These are phyloP conservation scores for Blastobotrys illinoisensis DNA, from an alignment of 1,139 yeast species.

Conservation along the genomic window DNA sequence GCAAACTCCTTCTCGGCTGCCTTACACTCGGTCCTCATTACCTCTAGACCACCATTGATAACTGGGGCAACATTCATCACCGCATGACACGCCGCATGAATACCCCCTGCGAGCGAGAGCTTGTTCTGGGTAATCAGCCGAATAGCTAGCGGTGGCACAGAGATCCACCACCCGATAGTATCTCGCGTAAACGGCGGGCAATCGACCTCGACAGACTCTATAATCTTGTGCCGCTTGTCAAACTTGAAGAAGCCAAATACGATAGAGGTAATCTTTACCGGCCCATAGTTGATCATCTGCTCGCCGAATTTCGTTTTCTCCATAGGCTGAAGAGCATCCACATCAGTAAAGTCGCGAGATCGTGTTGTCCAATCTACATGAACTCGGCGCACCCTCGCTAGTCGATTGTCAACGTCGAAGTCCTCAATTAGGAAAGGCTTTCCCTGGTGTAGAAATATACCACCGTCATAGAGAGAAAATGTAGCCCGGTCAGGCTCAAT, in stretches of 20 bases:
- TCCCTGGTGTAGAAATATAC: constrained; percentile 91
- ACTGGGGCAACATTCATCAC: constrained; percentile 69
- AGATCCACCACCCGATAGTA: constrained; percentile 89
- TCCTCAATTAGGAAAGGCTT: constrained; percentile 79
- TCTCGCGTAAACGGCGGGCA: constrained; percentile 71
- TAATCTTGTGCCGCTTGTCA: constrained; percentile 64
- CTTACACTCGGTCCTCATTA: constrained; percentile 79
- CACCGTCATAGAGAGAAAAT: constrained; percentile 92
- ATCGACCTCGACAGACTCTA: constrained; percentile 89
- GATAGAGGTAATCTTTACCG: constrained; percentile 41
- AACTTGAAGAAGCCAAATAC: constrained; percentile 93
- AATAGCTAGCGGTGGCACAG: constrained; percentile 63
- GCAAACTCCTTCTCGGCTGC: constrained; percentile 96
- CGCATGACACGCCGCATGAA: constrained; percentile 96
- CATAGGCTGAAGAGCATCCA: constrained; percentile 64
- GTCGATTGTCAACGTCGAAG: constrained; percentile 66
- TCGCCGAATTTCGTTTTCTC: constrained; percentile 4
- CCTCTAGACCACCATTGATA: constrained; percentile 62
- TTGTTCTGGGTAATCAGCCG: constrained; percentile 50
- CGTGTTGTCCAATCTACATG: constrained; percentile 90
- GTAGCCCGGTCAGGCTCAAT: constrained; percentile 87
- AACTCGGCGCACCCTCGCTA: constrained; percentile 79
- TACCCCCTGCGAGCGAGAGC: constrained; percentile 76
- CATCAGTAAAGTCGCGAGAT: constrained; percentile 88
- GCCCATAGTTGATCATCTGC: background rate